Percentiles rank a stretch among this genome's conserved stretches.
phyloP scores from a whole-genome alignment of 2,329 filamentous ascomycete genomes.

The Alternaria burnsii region DNA sequence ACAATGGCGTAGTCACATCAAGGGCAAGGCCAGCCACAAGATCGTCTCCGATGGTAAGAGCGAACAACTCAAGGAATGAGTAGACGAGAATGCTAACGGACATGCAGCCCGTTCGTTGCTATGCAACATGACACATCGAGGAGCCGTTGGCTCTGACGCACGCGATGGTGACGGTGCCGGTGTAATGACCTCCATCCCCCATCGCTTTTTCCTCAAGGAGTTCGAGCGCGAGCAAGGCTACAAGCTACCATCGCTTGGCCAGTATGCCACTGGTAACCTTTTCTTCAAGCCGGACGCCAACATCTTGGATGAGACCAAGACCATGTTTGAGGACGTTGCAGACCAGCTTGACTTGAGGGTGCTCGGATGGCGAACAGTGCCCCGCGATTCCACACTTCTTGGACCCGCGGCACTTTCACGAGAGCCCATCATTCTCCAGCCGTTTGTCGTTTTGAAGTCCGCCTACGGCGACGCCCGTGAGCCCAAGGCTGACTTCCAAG shows the following conservation, averaged over 20 bases:
- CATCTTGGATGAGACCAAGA: slow-evolving; percentile 87
- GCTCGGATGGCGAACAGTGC: slow-evolving; percentile 94
- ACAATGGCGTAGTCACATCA: slow-evolving; percentile 77
- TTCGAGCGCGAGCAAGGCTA: slow-evolving; percentile 91
- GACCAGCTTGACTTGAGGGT: slow-evolving; percentile 87
- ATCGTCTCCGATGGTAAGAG: slow-evolving; percentile 94
- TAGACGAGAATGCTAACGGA: slow-evolving; percentile 38
- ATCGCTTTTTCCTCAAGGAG: slow-evolving; percentile 98
- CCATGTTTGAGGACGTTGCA: slow-evolving; percentile 93
- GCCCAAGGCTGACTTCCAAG: slow-evolving; percentile 79
- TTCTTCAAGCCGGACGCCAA: slow-evolving; percentile 98
- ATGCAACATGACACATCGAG: slow-evolving; percentile 99
- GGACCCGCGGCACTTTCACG: slow-evolving; percentile 92
- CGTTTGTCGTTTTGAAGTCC: slow-evolving; percentile 87
- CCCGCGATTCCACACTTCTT: slow-evolving; percentile 89
- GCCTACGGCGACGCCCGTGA: slow-evolving; percentile 83
- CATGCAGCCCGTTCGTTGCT: slow-evolving; percentile 82
- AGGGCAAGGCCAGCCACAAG: slow-evolving; percentile 96
- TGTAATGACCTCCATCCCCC: slow-evolving; percentile 99
- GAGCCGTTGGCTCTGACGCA: slow-evolving; percentile 96
- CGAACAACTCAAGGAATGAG: not conserved
- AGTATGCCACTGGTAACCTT: slow-evolving; percentile 96
- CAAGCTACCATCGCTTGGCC: slow-evolving; percentile 84
- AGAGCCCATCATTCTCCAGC: slow-evolving; percentile 94
- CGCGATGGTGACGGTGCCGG: slow-evolving; percentile 97